These are phyloP conservation scores for Globisporangium uncinulatum DNA, from an alignment of 352 stramenopile species.

Conservation along the genomic window DNA sequence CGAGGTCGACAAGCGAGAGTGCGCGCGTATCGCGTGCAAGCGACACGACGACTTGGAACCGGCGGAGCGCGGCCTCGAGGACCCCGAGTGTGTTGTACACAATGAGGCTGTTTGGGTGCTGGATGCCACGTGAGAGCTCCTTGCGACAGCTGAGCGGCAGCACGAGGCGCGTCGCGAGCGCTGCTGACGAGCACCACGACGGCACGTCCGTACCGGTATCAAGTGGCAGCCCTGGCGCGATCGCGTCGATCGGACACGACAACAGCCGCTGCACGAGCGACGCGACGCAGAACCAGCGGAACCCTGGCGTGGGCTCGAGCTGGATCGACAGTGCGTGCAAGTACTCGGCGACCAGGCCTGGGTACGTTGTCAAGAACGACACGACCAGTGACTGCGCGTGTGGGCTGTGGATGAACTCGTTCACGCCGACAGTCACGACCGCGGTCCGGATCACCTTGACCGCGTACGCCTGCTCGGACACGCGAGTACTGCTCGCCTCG, in stretches of 20 bases:
- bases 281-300: slow-evolving; percentile 71
- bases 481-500: slow-evolving; percentile 10
- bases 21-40: slow-evolving; percentile 14
- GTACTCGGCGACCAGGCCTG: slow-evolving; percentile 54
- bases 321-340: slow-evolving; percentile 47
- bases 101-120: slow-evolving; percentile 69
- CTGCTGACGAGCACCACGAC: slow-evolving; percentile 42
- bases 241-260: slow-evolving; percentile 35
- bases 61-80: slow-evolving; percentile 50
- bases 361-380: slow-evolving; percentile 57
- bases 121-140: slow-evolving; percentile 74
- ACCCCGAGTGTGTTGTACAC: slow-evolving; percentile 71
- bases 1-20: slow-evolving; percentile 27
- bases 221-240: slow-evolving; percentile 19
- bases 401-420: slow-evolving; percentile 46
- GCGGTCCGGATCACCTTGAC: slow-evolving; percentile 65
- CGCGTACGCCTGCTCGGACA: slow-evolving; percentile 39
- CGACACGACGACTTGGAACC: slow-evolving; percentile 36
- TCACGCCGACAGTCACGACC: slow-evolving; percentile 57
- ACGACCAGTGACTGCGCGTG: slow-evolving; percentile 49
- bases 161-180: slow-evolving; percentile 54
- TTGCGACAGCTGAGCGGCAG: slow-evolving; percentile 67
- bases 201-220: slow-evolving; percentile 3
- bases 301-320: slow-evolving; percentile 68
- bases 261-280: slow-evolving; percentile 71